Base-by-base conservation (phyloP, 768 basidiomycete species). In the Clitopilus passeckerianus region DNA sequence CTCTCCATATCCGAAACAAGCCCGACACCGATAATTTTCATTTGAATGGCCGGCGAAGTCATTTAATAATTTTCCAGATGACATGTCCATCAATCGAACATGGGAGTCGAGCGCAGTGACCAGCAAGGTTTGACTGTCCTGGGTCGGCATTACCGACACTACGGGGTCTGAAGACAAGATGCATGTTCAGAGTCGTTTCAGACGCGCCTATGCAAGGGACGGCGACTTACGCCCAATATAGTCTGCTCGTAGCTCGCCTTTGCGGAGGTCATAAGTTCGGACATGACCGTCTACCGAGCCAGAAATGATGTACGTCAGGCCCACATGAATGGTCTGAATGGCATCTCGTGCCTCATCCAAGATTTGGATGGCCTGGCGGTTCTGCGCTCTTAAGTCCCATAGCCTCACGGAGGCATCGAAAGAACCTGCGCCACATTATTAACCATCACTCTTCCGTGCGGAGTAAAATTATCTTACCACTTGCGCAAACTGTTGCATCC, bases 281-380 rank as follows among this genome's bases (percentile, higher is more conserved):
- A 96, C 86, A 68, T 89, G 82, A 1, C 97, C 96, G 62, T 99
- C 97, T 5, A 97, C 89, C 2, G 93, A 93, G 8, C 93, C 94
- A 2, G 92, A 79, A 41, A 87, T 76, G 65, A 98, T 82, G 56
- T 81, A 83, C 22, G 85, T 83, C 22, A 82, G 69, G 12, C 81
- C 84, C 43, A 94, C 80, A 63, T 87, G 78, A 30, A 98, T 74
- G 16, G 88, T 82, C 65, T 95, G 94, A 37, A 98, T 84, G 0
- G 91, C 86, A 66, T 98, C 95, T 24, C 86, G 85, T 1, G 94
- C 90, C 65, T 96, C 94, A 55, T 95, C 90, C 2, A 97, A 79
- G 5, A 87, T 79, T 72, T 98, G 95, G n/a, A 98, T 93, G 1
- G 96, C 83, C 50, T 87, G 81, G n/a, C 93, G 83, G 20, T 83